phyloP scores from a whole-genome alignment of 225 moss, liverwort and hornwort genomes.

The Pseudoscleropodium purum region DNA sequence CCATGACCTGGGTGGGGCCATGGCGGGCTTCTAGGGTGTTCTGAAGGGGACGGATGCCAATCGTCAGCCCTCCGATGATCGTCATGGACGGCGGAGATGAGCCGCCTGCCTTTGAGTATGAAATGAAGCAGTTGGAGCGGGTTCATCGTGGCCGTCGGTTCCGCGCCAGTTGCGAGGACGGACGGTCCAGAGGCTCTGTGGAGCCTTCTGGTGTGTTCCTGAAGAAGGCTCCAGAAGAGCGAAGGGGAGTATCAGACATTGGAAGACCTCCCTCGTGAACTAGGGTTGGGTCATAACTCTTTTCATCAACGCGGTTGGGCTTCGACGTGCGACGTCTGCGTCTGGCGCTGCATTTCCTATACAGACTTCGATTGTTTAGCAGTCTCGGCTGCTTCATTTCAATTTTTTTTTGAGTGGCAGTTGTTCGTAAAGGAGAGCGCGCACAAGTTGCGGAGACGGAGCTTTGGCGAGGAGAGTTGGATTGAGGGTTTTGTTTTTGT shows the following conservation, averaged over 20 bases:
- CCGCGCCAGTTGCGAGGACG: background rate
- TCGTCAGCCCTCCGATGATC: background rate
- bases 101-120: background rate
- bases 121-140: background rate
- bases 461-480: background rate
- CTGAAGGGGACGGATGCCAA: background rate
- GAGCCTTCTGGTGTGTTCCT: conserved; percentile 4
- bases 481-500: background rate
- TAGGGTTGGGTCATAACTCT: background rate
- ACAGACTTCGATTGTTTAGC: background rate
- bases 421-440: background rate
- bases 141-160: conserved; percentile 3
- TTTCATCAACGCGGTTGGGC: background rate
- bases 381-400: background rate
- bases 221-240: background rate
- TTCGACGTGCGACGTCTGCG: background rate
- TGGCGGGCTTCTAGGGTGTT: conserved; percentile 17
- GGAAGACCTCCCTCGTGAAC: background rate
- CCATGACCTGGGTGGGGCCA: background rate
- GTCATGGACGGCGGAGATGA: background rate
- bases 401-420: background rate
- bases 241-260: background rate
- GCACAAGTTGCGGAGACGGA: background rate
- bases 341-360: background rate
- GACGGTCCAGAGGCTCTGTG: background rate